These are phyloP conservation scores for Pleurotus tuoliensis DNA, from an alignment of 768 basidiomycete species.

Conservation along the genomic window DNA sequence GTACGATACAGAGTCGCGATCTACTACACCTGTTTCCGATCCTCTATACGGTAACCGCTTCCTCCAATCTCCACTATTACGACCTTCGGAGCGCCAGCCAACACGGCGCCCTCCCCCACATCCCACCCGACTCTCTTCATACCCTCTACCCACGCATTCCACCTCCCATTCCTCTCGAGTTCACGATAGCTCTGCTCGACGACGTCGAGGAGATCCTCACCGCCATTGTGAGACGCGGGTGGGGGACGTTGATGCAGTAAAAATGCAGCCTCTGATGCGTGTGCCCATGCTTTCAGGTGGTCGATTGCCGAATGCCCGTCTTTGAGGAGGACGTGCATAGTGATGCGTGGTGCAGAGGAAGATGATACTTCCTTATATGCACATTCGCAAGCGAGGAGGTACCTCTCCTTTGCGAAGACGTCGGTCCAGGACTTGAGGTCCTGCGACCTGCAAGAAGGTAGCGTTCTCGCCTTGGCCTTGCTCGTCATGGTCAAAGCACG, in stretches of 20 bases:
- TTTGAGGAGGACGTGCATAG: constrained; percentile 45
- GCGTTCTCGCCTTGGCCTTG: too few species aligned
- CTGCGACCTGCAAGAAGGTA: too few species aligned
- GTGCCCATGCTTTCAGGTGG: constrained; percentile 55
- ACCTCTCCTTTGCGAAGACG: not conserved
- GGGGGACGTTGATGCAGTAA: not conserved
- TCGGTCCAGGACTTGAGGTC: too few species aligned
- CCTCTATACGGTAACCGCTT: not conserved
- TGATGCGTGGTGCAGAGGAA: constrained; percentile 7
- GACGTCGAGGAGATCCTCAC: constrained; percentile 7
- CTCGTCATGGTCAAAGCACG: not conserved
- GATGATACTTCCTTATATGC: not conserved
- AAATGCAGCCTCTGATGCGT: constrained; percentile 29
- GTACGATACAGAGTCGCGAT: too few species aligned
- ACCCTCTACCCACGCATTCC: constrained; percentile 20
- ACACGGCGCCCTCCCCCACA: constrained; percentile 25
- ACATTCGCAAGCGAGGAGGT: not conserved
- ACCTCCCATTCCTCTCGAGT: constrained; percentile 10
- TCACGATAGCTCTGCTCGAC: constrained; percentile 17
- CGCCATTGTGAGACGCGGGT: not conserved
- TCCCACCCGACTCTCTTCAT: constrained; percentile 36
- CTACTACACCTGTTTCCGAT: not conserved
- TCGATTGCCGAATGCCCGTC: constrained; percentile 43
- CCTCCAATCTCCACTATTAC: constrained; percentile 15
- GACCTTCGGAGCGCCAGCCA: constrained; percentile 27